Evolutionary conservation across 2,329 filamentous ascomycete genomes (phyloP).

Genomic region (Drechmeria coniospora): DNA sequence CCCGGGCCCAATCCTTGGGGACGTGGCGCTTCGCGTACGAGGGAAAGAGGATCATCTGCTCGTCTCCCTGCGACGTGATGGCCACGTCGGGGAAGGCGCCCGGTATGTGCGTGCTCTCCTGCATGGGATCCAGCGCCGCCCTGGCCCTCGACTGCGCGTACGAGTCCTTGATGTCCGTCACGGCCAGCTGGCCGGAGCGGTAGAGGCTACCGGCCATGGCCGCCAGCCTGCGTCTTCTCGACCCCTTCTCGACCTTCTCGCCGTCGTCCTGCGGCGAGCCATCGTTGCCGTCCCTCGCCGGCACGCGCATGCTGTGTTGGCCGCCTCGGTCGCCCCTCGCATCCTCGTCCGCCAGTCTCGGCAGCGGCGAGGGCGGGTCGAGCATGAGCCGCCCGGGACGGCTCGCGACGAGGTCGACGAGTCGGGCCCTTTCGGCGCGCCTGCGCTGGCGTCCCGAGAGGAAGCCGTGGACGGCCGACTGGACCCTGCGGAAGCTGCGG

Average conservation of each 20-base stretch:
- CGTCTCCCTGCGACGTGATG: conserved; percentile 64
- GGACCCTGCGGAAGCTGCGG: conserved; percentile 53
- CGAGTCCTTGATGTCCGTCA: conserved; percentile 43
- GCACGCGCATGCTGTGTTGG: conserved; percentile 1
- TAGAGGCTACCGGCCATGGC: conserved; percentile 44
- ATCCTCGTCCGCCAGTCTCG: too few species aligned
- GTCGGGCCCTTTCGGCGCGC: conserved; percentile 30
- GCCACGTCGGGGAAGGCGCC: conserved; percentile 72
- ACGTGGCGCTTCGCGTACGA: conserved; percentile 73
- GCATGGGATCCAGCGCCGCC: conserved; percentile 13
- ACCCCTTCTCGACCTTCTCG: conserved; percentile 42
- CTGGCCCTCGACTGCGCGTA: conserved; percentile 36
- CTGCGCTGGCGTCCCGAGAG: conserved; percentile 49
- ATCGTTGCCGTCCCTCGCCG: conserved; percentile 8
- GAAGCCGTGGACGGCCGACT: conserved; percentile 63
- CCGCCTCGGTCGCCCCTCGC: conserved; percentile 16
- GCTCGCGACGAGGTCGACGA: conserved; percentile 26
- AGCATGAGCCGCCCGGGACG: conserved; percentile 31
- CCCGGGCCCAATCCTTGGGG: conserved; percentile 26
- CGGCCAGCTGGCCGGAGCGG: conserved; percentile 37
- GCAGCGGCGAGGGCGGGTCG: conserved; percentile 15
- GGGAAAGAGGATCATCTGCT: conserved; percentile 90
- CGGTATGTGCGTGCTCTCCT: conserved; percentile 36
- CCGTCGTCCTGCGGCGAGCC: conserved; percentile 9
- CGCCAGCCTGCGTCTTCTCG: conserved; percentile 64